phyloP scores from a whole-genome alignment of 768 basidiomycete genomes.

The Pleurotus salmoneostramineus region DNA sequence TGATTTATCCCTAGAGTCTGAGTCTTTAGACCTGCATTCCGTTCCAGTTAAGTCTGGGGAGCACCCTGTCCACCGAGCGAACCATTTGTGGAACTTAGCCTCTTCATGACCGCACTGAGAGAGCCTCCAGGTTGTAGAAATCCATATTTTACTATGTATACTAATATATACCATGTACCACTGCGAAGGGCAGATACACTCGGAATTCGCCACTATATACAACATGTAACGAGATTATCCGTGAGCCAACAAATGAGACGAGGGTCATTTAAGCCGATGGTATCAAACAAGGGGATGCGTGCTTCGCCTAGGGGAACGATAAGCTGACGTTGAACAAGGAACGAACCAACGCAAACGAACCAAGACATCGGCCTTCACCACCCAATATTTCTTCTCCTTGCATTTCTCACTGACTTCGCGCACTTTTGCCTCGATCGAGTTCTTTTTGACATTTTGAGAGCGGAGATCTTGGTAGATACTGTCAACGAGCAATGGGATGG shows the following conservation, averaged over 20 bases:
- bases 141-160: neutral
- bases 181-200: too few relatives aligned
- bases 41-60: neutral
- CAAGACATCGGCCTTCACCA: slow-evolving; percentile 41
- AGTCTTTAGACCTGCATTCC: neutral
- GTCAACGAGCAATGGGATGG: slow-evolving; percentile 65
- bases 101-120: neutral
- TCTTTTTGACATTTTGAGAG: slow-evolving; percentile 75
- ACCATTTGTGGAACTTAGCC: slow-evolving; percentile 3
- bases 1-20: neutral
- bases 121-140: neutral
- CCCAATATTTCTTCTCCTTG: slow-evolving; percentile 71
- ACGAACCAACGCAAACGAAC: neutral
- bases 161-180: neutral
- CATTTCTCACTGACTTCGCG: slow-evolving; percentile 74
- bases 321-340: too few relatives aligned
- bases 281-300: neutral
- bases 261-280: neutral
- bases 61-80: neutral
- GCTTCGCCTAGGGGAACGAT: neutral
- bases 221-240: too few relatives aligned
- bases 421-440: slow-evolving; percentile 78
- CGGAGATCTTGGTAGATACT: slow-evolving; percentile 68
- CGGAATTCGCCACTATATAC: too few relatives aligned
- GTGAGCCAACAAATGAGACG: too few relatives aligned